Evolutionary conservation across 1,139 yeast species (phyloP).

Genomic region (Barnettozyma hawaiiensis): DNA sequence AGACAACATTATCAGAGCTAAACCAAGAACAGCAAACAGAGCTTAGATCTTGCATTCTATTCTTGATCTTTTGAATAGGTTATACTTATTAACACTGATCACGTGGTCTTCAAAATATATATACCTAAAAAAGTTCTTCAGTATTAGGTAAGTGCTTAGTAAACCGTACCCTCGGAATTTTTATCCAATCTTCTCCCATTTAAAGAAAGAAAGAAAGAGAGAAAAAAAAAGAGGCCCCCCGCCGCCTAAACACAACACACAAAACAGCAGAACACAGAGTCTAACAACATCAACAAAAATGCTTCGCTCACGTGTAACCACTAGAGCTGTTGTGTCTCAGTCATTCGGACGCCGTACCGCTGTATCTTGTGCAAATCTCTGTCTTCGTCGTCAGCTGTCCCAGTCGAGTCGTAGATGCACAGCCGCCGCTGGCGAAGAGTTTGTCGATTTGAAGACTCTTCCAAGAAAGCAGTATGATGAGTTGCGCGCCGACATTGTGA

Average conservation of each 20-base stretch:
- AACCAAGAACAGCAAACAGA: slow-evolving; percentile 95
- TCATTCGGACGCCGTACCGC: background rate
- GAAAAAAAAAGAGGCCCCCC: too few relatives aligned
- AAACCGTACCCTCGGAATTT: too few relatives aligned
- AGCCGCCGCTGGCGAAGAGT: background rate
- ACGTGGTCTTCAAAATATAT: too few relatives aligned
- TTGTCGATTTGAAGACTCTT: slow-evolving; percentile 17
- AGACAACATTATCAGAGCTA: slow-evolving; percentile 93
- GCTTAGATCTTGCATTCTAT: too few relatives aligned
- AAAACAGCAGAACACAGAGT: background rate
- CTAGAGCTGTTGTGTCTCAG: background rate
- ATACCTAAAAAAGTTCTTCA: too few relatives aligned
- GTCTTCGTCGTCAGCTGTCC: slow-evolving; percentile 4
- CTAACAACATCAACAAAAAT: background rate
- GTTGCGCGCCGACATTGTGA: slow-evolving; percentile 54
- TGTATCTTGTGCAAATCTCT: background rate
- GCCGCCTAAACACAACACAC: background rate
- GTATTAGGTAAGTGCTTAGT: too few relatives aligned
- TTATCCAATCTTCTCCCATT: background rate
- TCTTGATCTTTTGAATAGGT: too few relatives aligned
- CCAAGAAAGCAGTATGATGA: slow-evolving; percentile 29
- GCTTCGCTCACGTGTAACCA: slow-evolving; percentile 6
- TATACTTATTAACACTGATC: too few relatives aligned
- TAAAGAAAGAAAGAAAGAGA: too few relatives aligned
- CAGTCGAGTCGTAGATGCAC: background rate